Conservation (phyloP, 2,329 filamentous ascomycete genomes). For the Gnomoniopsis smithogilvyi region DNA sequence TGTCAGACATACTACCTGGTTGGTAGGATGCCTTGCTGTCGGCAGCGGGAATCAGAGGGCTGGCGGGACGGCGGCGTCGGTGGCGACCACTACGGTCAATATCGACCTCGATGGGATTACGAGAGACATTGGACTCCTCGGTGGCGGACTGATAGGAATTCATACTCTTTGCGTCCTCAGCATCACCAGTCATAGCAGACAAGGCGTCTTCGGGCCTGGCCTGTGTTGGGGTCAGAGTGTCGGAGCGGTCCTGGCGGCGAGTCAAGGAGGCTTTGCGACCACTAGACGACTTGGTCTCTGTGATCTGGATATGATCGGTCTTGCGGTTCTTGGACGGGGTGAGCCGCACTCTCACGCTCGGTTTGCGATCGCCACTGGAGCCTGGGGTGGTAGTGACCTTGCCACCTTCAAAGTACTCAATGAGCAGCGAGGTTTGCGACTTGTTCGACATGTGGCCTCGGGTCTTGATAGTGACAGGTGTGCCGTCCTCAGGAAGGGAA, state of each 20-base stretch:
- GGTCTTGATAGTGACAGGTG: slow-evolving; percentile 88
- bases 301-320: slow-evolving; percentile 82
- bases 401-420: slow-evolving; percentile 89
- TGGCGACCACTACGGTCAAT: slow-evolving; percentile 59
- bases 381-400: slow-evolving; percentile 51
- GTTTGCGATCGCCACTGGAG: slow-evolving; percentile 63
- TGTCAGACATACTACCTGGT: slow-evolving; percentile 71
- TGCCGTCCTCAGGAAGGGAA: slow-evolving; percentile 81
- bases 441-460: slow-evolving; percentile 55
- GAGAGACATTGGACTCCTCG: slow-evolving; percentile 73
- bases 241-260: slow-evolving; percentile 42
- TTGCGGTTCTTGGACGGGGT: slow-evolving; percentile 71
- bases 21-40: slow-evolving; percentile 59
- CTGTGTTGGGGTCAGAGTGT: slow-evolving; percentile 43
- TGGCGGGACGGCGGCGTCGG: slow-evolving; percentile 62
- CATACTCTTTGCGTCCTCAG: slow-evolving; percentile 63
- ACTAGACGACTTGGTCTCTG: slow-evolving; percentile 65
- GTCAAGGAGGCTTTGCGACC: slow-evolving; percentile 59
- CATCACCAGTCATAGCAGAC: slow-evolving; percentile 25
- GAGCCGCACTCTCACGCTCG: slow-evolving; percentile 76
- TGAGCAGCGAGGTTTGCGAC: slow-evolving; percentile 87
- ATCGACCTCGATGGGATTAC: slow-evolving; percentile 84
- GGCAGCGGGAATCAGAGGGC: slow-evolving; percentile 58
- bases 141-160: slow-evolving; percentile 75
- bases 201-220: slow-evolving; percentile 38